phyloP scores from a whole-genome alignment of 768 basidiomycete genomes.

The Pisolithus orientalis region DNA sequence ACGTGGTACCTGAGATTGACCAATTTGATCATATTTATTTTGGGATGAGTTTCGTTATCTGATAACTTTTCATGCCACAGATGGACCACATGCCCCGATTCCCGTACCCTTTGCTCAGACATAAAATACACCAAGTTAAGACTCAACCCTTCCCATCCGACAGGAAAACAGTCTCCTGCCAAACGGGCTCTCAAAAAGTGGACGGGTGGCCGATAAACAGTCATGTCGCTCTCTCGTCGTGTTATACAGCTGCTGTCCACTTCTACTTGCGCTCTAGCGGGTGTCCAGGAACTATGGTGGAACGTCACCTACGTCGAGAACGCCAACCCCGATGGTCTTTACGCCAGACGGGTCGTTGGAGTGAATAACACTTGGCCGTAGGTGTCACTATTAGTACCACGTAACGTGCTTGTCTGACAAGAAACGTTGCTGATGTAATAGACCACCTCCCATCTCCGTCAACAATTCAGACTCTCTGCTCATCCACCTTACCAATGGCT shows the following conservation, averaged over 20 bases:
- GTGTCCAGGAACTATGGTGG: constrained; percentile 78
- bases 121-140: not conserved
- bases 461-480: constrained; percentile 64
- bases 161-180: no score
- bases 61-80: constrained; percentile 2
- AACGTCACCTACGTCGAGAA: constrained; percentile 79
- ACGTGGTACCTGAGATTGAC: not conserved
- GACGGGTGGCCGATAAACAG: not conserved
- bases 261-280: constrained; percentile 46
- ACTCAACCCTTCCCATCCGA: not conserved
- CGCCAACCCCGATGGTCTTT: constrained; percentile 81
- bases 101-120: not conserved
- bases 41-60: constrained; percentile 1
- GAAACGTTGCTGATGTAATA: constrained; percentile 20
- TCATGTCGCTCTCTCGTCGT: constrained; percentile 1
- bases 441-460: constrained; percentile 78
- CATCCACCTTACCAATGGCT: constrained; percentile 70
- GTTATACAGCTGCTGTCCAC: constrained; percentile 12
- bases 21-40: not conserved
- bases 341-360: constrained; percentile 71
- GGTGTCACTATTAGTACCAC: constrained; percentile 26
- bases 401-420: not conserved
- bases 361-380: constrained; percentile 94
- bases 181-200: no score
- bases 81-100: not conserved